These are phyloP conservation scores for Tolypocladium tundrense DNA, from an alignment of 2,329 filamentous ascomycete species.

Conservation along the genomic window DNA sequence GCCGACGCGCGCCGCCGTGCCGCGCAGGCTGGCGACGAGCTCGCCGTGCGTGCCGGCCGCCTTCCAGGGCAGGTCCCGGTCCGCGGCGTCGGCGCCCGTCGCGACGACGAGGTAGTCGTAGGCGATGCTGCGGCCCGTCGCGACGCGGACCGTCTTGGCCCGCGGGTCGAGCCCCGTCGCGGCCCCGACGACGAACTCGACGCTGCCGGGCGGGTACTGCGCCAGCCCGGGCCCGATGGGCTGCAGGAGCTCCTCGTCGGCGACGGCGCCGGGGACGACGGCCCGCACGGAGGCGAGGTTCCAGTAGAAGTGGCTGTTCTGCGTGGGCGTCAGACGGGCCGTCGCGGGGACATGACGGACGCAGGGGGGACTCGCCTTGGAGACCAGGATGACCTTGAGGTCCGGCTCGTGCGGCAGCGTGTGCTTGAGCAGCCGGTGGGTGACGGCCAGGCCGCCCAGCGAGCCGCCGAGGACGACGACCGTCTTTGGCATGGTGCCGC, in stretches of 20 bases:
- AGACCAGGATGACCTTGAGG: conserved; percentile 44
- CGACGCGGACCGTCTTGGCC: conserved; percentile 31
- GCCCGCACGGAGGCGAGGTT: conserved; percentile 46
- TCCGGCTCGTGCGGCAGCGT: conserved; percentile 31
- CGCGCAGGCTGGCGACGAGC: conserved; percentile 26
- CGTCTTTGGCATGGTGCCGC: conserved; percentile 34
- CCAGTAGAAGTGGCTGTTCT: conserved; percentile 51
- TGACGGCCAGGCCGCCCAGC: conserved; percentile 40
- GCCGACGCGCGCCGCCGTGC: conserved; percentile 28
- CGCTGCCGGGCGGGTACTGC: conserved; percentile 36
- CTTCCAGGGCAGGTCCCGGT: conserved; percentile 41
- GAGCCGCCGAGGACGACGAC: conserved; percentile 45
- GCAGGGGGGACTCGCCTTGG: conserved; percentile 30
- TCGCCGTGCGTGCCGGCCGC: conserved; percentile 35
- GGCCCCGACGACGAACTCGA: conserved; percentile 41
- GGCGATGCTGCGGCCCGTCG: conserved; percentile 18
- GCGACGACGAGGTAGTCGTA: conserved; percentile 51
- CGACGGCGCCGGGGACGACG: conserved; percentile 38
- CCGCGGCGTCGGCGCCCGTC: conserved; percentile 37
- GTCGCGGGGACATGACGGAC: not conserved
- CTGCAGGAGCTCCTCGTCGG: conserved; percentile 38
- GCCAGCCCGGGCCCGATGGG: conserved; percentile 38
- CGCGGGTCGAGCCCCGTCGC: conserved; percentile 30
- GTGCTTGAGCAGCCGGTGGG: conserved; percentile 45
- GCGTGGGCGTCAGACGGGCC: not conserved